Conservation (phyloP, 768 basidiomycete species). For the Naganishia randhawae region DNA sequence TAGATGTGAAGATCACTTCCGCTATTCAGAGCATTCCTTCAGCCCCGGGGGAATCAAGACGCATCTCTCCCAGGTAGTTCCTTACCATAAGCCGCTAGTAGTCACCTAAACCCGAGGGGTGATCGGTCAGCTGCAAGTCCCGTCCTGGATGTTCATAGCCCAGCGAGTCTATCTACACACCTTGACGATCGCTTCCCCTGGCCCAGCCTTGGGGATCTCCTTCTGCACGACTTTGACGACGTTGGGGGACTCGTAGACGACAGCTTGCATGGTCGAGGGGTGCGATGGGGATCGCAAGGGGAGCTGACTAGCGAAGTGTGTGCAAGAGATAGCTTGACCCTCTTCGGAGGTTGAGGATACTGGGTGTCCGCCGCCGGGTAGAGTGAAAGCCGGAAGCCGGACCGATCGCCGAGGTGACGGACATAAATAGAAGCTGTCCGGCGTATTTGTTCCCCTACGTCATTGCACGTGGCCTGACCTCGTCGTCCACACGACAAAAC, state of each 20-base stretch:
- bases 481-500: not conserved
- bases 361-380: not conserved
- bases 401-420: not conserved
- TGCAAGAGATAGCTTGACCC: no score
- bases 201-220: constrained; percentile 21
- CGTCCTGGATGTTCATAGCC: not conserved
- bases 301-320: no score
- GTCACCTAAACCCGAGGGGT: constrained; percentile 3
- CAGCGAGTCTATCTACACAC: no score
- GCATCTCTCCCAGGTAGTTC: not conserved
- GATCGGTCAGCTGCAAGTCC: not conserved
- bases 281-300: not conserved
- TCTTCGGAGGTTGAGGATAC: no score
- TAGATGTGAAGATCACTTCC: constrained; percentile 30
- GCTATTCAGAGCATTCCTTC: not conserved
- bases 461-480: not conserved
- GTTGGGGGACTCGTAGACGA: constrained; percentile 22
- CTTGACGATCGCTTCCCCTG: constrained; percentile 29
- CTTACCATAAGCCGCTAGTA: constrained; percentile 30
- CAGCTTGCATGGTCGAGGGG: constrained; percentile 27
- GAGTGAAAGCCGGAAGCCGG: not conserved
- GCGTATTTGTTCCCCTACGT: no score
- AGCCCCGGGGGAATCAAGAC: not conserved
- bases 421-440: not conserved
- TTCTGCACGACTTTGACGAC: constrained; percentile 28